Evolutionary conservation across 2,329 filamentous ascomycete species (phyloP).

Genomic region (Fusarium nanum): DNA sequence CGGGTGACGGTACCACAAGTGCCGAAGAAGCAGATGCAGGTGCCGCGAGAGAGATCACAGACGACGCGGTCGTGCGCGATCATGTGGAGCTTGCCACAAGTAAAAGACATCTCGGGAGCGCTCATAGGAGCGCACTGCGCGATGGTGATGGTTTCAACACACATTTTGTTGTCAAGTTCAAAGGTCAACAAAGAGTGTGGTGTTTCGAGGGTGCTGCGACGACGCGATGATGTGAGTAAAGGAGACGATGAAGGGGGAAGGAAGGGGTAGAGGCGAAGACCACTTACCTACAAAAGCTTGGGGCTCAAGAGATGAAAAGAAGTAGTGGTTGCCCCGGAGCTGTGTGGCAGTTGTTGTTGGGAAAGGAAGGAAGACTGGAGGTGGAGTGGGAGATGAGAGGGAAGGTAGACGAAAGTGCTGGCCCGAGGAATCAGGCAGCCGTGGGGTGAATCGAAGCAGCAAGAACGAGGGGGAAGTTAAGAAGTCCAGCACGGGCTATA

Average conservation of each 20-base stretch:
- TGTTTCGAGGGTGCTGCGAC: neutral
- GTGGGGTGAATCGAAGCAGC: neutral
- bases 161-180: slow-evolving; percentile 31
- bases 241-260: neutral
- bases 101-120: slow-evolving; percentile 5
- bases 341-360: neutral
- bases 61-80: slow-evolving; percentile 23
- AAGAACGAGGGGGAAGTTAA: neutral
- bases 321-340: neutral
- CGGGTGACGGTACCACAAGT: slow-evolving; percentile 37
- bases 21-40: slow-evolving; percentile 43
- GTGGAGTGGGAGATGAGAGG: neutral
- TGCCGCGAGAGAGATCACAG: slow-evolving; percentile 27
- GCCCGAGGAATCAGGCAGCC: slow-evolving; percentile 4
- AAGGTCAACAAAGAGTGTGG: neutral
- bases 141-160: slow-evolving; percentile 35
- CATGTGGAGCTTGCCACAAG: slow-evolving; percentile 44
- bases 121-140: slow-evolving; percentile 39
- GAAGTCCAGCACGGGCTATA: neutral
- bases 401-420: neutral
- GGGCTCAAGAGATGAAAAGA: neutral
- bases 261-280: neutral
- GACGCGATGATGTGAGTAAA: neutral
- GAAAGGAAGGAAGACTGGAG: neutral
- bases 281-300: neutral